Conservation (phyloP, 2,329 filamentous ascomycete genomes). For the Cordyceps militaris region DNA sequence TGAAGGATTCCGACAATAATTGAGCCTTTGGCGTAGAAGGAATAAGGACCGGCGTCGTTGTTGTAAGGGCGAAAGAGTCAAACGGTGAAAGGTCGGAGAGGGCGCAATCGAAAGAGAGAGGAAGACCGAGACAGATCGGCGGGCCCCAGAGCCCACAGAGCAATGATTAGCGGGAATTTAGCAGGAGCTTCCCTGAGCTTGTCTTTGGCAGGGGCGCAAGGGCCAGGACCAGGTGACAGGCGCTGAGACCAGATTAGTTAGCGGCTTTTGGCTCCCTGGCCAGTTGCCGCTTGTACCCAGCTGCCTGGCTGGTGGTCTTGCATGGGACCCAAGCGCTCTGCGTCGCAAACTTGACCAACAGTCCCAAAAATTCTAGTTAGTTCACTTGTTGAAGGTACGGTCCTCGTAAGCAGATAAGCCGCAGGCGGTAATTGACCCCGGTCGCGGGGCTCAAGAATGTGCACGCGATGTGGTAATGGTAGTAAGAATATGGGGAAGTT, state of each 20-base stretch:
- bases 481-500: constrained; percentile 3
- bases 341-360: background rate
- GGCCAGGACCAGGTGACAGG: background rate
- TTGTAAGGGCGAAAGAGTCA: background rate
- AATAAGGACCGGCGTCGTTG: background rate
- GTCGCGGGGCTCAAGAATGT: background rate
- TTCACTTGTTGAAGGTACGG: too few species aligned
- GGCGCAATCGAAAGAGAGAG: background rate
- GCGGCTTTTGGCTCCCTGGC: background rate
- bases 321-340: too few species aligned
- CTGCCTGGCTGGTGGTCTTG: too few species aligned
- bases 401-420: background rate
- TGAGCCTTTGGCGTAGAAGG: background rate
- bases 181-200: background rate
- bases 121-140: constrained; percentile 2
- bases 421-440: background rate
- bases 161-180: constrained; percentile 5
- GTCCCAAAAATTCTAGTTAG: too few species aligned
- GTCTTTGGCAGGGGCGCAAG: background rate
- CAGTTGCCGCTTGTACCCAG: background rate
- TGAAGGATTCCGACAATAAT: constrained; percentile 24
- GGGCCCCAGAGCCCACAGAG: background rate
- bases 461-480: background rate
- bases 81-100: constrained; percentile 11
- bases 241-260: background rate